Evolutionary conservation across 768 basidiomycete genomes (phyloP).

Genomic region (Collybia sp.): DNA sequence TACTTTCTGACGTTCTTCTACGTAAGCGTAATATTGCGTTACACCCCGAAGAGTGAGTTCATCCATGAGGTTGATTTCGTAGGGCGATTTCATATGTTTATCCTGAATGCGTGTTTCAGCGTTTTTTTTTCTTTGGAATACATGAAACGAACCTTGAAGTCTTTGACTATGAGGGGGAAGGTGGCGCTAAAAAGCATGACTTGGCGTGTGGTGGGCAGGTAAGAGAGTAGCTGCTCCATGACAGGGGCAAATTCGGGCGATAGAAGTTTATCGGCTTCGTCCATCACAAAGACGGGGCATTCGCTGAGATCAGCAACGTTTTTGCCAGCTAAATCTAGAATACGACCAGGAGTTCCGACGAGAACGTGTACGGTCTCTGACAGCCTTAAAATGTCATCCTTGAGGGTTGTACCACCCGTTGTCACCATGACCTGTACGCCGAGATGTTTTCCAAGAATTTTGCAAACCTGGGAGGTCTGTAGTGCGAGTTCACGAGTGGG

Average conservation of each 20-base stretch:
- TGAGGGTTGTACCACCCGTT: constrained; percentile 95
- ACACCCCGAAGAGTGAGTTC: constrained; percentile 98
- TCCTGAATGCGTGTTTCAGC: constrained; percentile 43
- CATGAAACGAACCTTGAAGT: constrained; percentile 75
- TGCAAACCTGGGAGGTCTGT: constrained; percentile 98
- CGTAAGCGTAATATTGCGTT: constrained; percentile 99
- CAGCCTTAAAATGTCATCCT: constrained; percentile 94
- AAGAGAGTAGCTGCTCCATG: constrained; percentile 91
- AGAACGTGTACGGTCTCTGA: constrained; percentile 91
- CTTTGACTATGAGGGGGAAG: constrained; percentile 98
- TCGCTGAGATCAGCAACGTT: constrained; percentile 89
- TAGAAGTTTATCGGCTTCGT: constrained; percentile 97
- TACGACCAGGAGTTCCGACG: constrained; percentile 95
- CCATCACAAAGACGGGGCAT: constrained; percentile 98
- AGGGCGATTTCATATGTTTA: constrained; percentile 93
- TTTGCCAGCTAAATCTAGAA: constrained; percentile 92
- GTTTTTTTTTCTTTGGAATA: too few species aligned
- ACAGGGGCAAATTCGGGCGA: constrained; percentile 98
- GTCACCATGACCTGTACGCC: constrained; percentile 98
- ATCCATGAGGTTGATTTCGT: constrained; percentile 99
- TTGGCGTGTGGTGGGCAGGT: constrained; percentile 81
- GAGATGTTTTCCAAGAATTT: constrained; percentile 95
- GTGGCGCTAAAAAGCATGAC: constrained; percentile 99
- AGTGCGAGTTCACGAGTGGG: constrained; percentile 98
- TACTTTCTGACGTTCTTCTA: constrained; percentile 98